These are phyloP conservation scores for Thalassia testudinum DNA, from an alignment of 116 monocot species.

Conservation along the genomic window DNA sequence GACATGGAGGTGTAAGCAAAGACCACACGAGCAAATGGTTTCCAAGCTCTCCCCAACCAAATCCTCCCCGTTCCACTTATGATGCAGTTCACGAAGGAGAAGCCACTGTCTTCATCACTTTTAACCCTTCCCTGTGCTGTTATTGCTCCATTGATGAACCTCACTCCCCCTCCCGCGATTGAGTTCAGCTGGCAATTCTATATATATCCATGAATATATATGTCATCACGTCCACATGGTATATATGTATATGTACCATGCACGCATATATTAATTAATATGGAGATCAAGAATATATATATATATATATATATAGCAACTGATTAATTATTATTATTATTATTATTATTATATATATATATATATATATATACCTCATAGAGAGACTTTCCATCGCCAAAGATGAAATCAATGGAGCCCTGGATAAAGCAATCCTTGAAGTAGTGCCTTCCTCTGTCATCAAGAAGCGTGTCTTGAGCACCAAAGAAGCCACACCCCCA, in stretches of 20 bases:
- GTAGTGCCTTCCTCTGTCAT: slow-evolving; percentile 75
- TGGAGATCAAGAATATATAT: too few relatives aligned
- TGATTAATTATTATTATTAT: too few relatives aligned
- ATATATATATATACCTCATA: slow-evolving; percentile 94
- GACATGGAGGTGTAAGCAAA: slow-evolving; percentile 63
- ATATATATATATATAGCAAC: too few relatives aligned
- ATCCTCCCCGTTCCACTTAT: slow-evolving; percentile 68
- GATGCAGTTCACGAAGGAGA: slow-evolving; percentile 60
- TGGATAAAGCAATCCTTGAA: slow-evolving; percentile 84
- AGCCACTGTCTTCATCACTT: slow-evolving; percentile 55
- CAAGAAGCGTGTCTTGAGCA: slow-evolving; percentile 79
- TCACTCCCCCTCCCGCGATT: slow-evolving; percentile 37
- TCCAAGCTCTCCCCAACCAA: slow-evolving; percentile 83
- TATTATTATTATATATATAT: too few relatives aligned
- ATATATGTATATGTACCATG: not conserved
- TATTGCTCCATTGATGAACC: slow-evolving; percentile 44
- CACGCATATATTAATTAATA: too few relatives aligned
- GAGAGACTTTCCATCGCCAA: slow-evolving; percentile 66
- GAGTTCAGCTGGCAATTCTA: slow-evolving; percentile 67
- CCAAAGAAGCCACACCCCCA: slow-evolving; percentile 97
- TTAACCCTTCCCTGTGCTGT: slow-evolving; percentile 54
- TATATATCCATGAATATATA: not conserved
- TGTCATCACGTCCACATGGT: too few relatives aligned
- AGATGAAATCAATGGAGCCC: slow-evolving; percentile 95
- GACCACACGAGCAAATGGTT: slow-evolving; percentile 63